These are phyloP conservation scores for Starmerella cellae DNA, from an alignment of 805 yeast genomes.

Conservation along the genomic window DNA sequence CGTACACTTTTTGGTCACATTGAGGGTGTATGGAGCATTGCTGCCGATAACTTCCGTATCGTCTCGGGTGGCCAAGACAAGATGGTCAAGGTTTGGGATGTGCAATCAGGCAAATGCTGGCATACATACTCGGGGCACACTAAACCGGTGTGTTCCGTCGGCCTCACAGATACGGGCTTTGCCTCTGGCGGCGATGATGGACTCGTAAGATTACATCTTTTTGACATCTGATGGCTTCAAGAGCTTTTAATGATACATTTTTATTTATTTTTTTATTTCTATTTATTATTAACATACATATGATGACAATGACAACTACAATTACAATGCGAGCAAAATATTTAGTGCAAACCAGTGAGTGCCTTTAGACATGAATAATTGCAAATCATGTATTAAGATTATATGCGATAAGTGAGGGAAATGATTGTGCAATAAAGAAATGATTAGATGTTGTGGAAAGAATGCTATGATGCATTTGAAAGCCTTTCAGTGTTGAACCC, in stretches of 20 bases:
- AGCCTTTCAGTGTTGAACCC: too few relatives aligned
- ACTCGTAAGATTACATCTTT: slow-evolving; percentile 67
- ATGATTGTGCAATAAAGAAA: too few relatives aligned
- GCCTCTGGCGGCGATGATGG: slow-evolving; percentile 89
- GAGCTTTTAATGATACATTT: too few relatives aligned
- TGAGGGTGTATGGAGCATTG: slow-evolving; percentile 96
- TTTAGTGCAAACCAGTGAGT: neutral
- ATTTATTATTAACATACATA: neutral
- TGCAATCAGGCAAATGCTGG: slow-evolving; percentile 86
- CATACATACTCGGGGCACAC: slow-evolving; percentile 75
- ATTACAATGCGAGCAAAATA: neutral
- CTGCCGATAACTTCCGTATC: slow-evolving; percentile 89
- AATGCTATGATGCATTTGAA: too few relatives aligned
- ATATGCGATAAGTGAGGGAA: too few relatives aligned
- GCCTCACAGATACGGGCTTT: slow-evolving; percentile 74
- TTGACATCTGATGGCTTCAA: slow-evolving; percentile 34
- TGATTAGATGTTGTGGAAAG: too few relatives aligned
- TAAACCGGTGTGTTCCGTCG: slow-evolving; percentile 49
- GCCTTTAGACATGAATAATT: too few relatives aligned
- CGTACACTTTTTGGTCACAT: slow-evolving; percentile 95
- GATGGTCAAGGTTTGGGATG: slow-evolving; percentile 83
- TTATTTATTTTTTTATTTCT: slow-evolving; percentile 1
- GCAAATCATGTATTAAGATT: too few relatives aligned
- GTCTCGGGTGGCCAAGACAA: slow-evolving; percentile 92
- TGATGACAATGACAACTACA: neutral